phyloP scores from a whole-genome alignment of 768 basidiomycete species.

The Mycena venus region DNA sequence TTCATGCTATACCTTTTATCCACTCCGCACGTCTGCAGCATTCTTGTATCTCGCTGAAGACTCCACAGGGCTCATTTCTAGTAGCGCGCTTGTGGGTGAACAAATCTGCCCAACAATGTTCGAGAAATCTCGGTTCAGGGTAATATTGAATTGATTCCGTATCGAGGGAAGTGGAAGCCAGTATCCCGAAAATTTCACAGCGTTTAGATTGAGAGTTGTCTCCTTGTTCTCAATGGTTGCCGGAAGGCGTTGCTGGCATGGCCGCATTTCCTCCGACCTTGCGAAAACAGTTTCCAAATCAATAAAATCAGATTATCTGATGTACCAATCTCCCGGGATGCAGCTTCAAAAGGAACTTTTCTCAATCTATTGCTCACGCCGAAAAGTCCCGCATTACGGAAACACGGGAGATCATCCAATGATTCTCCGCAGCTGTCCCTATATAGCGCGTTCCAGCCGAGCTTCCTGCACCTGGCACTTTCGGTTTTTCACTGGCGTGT shows the following conservation, averaged over 20 bases:
- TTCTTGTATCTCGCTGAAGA: too few relatives aligned
- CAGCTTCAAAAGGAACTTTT: background rate
- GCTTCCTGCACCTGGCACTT: background rate
- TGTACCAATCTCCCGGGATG: background rate
- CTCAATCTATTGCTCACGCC: background rate
- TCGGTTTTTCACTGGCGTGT: background rate
- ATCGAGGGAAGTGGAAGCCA: too few relatives aligned
- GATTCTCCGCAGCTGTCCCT: background rate
- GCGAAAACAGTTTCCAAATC: background rate
- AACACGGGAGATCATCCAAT: background rate
- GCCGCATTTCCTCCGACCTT: background rate
- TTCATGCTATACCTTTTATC: too few relatives aligned
- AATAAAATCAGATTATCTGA: constrained; percentile 10
- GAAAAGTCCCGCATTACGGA: background rate
- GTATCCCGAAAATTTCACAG: too few relatives aligned
- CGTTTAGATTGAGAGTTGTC: background rate
- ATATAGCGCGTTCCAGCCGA: background rate
- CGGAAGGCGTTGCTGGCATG: background rate
- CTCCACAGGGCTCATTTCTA: too few relatives aligned
- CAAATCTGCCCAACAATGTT: too few relatives aligned
- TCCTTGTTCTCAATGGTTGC: too few relatives aligned
- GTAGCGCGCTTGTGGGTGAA: too few relatives aligned
- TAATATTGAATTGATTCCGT: too few relatives aligned
- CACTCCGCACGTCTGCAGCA: too few relatives aligned
- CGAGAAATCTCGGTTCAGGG: too few relatives aligned